Conservation (phyloP, 805 yeast genomes). For the Candida namnaoensis region DNA sequence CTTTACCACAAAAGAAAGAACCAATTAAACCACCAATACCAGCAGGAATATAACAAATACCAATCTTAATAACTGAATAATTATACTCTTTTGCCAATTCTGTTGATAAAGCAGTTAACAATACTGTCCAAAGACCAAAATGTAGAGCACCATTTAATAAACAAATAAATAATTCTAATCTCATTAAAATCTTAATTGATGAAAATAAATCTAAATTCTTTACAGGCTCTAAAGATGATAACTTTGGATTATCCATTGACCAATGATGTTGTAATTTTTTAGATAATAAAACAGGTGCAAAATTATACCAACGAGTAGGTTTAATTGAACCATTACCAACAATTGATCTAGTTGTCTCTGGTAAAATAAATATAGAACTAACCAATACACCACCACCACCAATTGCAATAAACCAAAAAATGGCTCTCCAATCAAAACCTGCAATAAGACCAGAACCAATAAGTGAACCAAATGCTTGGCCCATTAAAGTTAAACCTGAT, state of each 20-base stretch:
- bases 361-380: constrained; percentile 34
- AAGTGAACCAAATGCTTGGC: constrained; percentile 74
- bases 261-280: constrained; percentile 6
- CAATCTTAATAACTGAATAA: constrained; percentile 46
- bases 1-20: constrained; percentile 45
- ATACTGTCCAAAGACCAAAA: constrained; percentile 64
- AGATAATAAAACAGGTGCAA: neutral
- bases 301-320: constrained; percentile 25
- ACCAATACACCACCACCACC: constrained; percentile 42
- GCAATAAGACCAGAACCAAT: constrained; percentile 39
- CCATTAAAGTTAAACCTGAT: constrained; percentile 56
- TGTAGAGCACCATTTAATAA: constrained; percentile 53
- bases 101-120: constrained; percentile 57
- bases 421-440: constrained; percentile 60
- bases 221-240: constrained; percentile 16
- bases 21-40: constrained; percentile 59
- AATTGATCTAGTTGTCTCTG: constrained; percentile 66
- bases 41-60: constrained; percentile 62
- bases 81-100: constrained; percentile 38
- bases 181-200: constrained; percentile 33
- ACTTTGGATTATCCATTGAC: constrained; percentile 23
- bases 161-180: constrained; percentile 35
- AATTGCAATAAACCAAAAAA: constrained; percentile 69
- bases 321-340: constrained; percentile 68
- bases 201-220: constrained; percentile 21